phyloP scores from a whole-genome alignment of 257 asterid species.

The Primulina eburnea region DNA sequence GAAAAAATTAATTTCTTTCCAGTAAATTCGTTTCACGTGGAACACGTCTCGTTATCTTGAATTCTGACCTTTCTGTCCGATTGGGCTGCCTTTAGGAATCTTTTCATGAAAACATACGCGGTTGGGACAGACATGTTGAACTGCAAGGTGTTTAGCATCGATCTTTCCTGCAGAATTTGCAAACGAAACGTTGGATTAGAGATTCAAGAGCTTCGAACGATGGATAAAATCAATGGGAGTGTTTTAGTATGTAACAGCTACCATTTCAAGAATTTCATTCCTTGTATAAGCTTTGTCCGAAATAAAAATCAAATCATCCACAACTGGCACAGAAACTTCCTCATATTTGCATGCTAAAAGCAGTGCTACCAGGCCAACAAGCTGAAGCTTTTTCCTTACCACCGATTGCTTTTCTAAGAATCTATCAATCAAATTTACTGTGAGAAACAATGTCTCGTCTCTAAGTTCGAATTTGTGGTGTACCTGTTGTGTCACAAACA shows the following conservation, averaged over 20 bases:
- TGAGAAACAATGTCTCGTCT: slow-evolving; percentile 76
- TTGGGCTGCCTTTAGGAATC: slow-evolving; percentile 92
- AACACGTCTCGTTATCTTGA: too few relatives aligned
- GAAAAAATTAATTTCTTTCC: neutral
- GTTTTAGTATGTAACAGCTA: slow-evolving; percentile 10
- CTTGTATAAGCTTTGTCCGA: slow-evolving; percentile 90
- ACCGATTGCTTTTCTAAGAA: slow-evolving; percentile 75
- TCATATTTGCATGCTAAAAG: slow-evolving; percentile 93
- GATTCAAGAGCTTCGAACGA: too few relatives aligned
- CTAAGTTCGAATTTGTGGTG: slow-evolving; percentile 92
- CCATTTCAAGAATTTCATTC: slow-evolving; percentile 86
- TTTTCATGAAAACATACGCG: slow-evolving; percentile 72
- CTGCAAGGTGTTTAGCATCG: slow-evolving; percentile 80
- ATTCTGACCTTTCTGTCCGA: slow-evolving; percentile 63
- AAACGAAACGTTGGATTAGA: neutral
- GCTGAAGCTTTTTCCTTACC: slow-evolving; percentile 81
- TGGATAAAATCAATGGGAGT: neutral
- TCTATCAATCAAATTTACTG: slow-evolving; percentile 77
- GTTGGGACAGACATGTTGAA: slow-evolving; percentile 92
- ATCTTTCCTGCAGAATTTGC: slow-evolving; percentile 52
- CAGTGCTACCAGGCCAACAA: slow-evolving; percentile 88
- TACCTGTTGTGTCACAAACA: slow-evolving; percentile 44
- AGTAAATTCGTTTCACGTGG: neutral
- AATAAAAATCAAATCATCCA: slow-evolving; percentile 76
- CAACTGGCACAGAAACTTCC: slow-evolving; percentile 83